Evolutionary conservation across 139 green algal genomes (phyloP).

Genomic region (Deuterostichococcus epilithicus): DNA sequence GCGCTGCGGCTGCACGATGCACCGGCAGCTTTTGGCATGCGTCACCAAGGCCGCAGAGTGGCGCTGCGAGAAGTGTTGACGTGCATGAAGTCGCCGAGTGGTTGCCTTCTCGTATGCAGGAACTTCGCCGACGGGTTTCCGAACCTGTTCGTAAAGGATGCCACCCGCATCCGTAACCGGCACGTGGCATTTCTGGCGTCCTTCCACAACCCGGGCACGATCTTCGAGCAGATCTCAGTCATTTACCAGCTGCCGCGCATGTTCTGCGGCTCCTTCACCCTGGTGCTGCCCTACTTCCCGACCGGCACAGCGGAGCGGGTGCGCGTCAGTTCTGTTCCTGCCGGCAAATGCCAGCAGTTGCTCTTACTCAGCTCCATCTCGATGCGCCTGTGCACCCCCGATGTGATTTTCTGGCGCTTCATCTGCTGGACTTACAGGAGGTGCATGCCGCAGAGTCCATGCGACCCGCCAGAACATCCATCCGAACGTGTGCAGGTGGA

Average conservation of each 20-base stretch:
- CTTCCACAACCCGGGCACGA: conserved; percentile 84
- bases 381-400: background rate
- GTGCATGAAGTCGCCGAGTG: background rate
- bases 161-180: conserved; percentile 81
- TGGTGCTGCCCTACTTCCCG: conserved; percentile 98
- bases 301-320: conserved; percentile 85
- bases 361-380: background rate
- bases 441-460: background rate
- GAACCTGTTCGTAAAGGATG: conserved; percentile 97
- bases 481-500: conserved; percentile 65
- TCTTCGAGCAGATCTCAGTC: conserved; percentile 96
- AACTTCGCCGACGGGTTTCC: conserved; percentile 95
- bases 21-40: background rate
- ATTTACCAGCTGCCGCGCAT: conserved; percentile 95
- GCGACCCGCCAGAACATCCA: too few relatives aligned
- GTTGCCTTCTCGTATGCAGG: conserved; percentile 30
- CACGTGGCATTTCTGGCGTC: conserved; percentile 97
- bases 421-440: background rate
- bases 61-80: background rate
- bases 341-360: background rate
- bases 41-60: background rate
- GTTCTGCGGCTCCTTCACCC: conserved; percentile 94
- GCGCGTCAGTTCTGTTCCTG: conserved; percentile 2
- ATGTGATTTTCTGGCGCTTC: background rate
- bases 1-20: too few relatives aligned